phyloP scores from a whole-genome alignment of 2,329 filamentous ascomycete genomes.

The Beauveria australis region DNA sequence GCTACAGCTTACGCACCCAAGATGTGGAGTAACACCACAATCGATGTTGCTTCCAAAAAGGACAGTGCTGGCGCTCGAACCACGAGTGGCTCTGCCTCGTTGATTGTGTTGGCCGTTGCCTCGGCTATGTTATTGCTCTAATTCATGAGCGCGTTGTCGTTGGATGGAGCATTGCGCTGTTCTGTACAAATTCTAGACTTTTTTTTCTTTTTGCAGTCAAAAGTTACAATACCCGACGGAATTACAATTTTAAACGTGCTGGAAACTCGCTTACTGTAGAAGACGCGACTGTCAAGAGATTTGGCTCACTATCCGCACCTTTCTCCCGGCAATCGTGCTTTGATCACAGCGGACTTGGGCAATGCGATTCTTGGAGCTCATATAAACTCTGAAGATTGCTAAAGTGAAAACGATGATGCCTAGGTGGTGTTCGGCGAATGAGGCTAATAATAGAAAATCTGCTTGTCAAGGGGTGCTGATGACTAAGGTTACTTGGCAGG shows the following conservation, averaged over 20 bases:
- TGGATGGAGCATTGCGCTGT: neutral
- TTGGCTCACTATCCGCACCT: no score
- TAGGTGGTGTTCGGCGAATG: no score
- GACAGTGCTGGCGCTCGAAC: neutral
- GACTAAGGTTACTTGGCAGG: slow-evolving; percentile 4
- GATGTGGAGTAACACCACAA: slow-evolving; percentile 3
- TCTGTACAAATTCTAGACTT: neutral
- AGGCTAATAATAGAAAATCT: no score
- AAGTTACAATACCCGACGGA: neutral
- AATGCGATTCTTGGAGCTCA: no score
- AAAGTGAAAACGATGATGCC: no score
- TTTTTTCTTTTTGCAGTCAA: neutral
- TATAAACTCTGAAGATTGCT: no score
- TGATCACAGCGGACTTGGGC: no score
- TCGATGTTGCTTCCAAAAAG: neutral
- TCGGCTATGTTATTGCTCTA: neutral
- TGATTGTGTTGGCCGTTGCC: neutral
- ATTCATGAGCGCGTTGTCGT: neutral
- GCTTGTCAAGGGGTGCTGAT: neutral
- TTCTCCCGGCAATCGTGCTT: no score
- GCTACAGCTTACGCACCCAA: neutral
- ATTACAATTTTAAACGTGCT: neutral
- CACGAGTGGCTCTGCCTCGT: neutral
- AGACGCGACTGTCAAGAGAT: no score
- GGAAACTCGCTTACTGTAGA: no score